These are phyloP conservation scores for Russula ochroleuca DNA, from an alignment of 768 basidiomycete species.

Conservation along the genomic window DNA sequence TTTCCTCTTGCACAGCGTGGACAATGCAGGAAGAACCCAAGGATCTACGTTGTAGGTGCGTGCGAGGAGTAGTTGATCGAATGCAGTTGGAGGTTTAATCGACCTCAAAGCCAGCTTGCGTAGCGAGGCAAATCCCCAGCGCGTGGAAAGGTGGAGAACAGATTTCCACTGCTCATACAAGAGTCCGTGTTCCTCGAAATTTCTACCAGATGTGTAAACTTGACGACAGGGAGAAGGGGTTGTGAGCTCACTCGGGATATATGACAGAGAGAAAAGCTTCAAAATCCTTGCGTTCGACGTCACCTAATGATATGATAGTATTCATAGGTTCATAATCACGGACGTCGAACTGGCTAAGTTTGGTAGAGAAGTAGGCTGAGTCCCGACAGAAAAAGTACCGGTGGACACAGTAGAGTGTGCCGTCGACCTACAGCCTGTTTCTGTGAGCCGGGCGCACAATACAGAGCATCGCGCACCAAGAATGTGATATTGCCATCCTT, in stretches of 20 bases:
- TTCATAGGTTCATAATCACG: slow-evolving; percentile 10
- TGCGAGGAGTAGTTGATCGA: slow-evolving; percentile 15
- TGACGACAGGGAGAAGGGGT: neutral
- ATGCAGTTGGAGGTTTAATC: slow-evolving; percentile 7
- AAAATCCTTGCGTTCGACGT: slow-evolving; percentile 18
- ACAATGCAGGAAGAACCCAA: slow-evolving; percentile 18
- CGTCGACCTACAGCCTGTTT: slow-evolving; percentile 6
- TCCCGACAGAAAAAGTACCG: slow-evolving; percentile 23
- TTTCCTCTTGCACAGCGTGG: slow-evolving; percentile 13
- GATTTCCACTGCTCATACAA: slow-evolving; percentile 31
- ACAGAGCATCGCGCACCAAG: slow-evolving; percentile 2
- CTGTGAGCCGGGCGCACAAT: no score
- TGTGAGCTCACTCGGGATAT: slow-evolving; percentile 18
- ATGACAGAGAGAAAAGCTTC: slow-evolving; percentile 19
- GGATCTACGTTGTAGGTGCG: slow-evolving; percentile 10
- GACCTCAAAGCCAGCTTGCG: slow-evolving; percentile 20
- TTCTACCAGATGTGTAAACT: neutral
- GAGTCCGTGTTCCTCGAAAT: slow-evolving; percentile 7
- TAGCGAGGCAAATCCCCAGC: slow-evolving; percentile 33
- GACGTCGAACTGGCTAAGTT: neutral
- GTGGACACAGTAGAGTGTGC: slow-evolving; percentile 15
- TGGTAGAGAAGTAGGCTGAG: slow-evolving; percentile 17
- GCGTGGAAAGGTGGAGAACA: slow-evolving; percentile 31
- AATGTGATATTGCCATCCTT: slow-evolving; percentile 23
- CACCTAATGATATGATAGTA: slow-evolving; percentile 4